These are phyloP conservation scores for Trypanosoma congolense DNA, from an alignment of 208 protist genomes.

Conservation along the genomic window DNA sequence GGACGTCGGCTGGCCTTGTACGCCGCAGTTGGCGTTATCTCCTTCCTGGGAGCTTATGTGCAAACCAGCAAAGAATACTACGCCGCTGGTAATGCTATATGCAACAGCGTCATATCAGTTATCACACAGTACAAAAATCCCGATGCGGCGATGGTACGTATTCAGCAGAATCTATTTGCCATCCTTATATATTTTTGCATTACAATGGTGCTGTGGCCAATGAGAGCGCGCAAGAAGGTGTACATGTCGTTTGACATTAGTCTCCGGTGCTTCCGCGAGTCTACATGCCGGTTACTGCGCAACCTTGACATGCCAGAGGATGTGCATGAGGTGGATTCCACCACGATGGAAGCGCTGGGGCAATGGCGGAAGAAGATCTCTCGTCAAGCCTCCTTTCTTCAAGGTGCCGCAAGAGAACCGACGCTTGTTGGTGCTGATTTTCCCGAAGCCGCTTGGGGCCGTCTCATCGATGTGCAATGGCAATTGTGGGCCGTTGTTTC, in stretches of 20 bases:
- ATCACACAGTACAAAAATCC: slow-evolving; percentile 78
- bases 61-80: slow-evolving; percentile 79
- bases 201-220: slow-evolving; percentile 73
- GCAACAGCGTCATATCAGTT: slow-evolving; percentile 83
- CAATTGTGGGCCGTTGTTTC: slow-evolving; percentile 65
- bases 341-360: slow-evolving; percentile 54
- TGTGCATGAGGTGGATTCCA: slow-evolving; percentile 56
- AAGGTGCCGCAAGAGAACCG: slow-evolving; percentile 76
- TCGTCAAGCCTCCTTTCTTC: slow-evolving; percentile 55
- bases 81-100: slow-evolving; percentile 82
- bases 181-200: slow-evolving; percentile 90
- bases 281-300: slow-evolving; percentile 64
- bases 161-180: slow-evolving; percentile 89
- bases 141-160: slow-evolving; percentile 82
- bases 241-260: slow-evolving; percentile 80
- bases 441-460: slow-evolving; percentile 66
- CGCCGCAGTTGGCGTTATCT: slow-evolving; percentile 61
- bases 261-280: slow-evolving; percentile 79
- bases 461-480: slow-evolving; percentile 64
- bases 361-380: slow-evolving; percentile 74
- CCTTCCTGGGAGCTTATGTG: slow-evolving; percentile 83
- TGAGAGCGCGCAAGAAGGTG: slow-evolving; percentile 70
- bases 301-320: slow-evolving; percentile 87
- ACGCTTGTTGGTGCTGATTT: slow-evolving; percentile 76
- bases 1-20: slow-evolving; percentile 62